Percentiles rank a stretch among this genome's conserved stretches.
phyloP scores from a whole-genome alignment of 1,139 yeast species.

The Debaryomyces sp. region DNA sequence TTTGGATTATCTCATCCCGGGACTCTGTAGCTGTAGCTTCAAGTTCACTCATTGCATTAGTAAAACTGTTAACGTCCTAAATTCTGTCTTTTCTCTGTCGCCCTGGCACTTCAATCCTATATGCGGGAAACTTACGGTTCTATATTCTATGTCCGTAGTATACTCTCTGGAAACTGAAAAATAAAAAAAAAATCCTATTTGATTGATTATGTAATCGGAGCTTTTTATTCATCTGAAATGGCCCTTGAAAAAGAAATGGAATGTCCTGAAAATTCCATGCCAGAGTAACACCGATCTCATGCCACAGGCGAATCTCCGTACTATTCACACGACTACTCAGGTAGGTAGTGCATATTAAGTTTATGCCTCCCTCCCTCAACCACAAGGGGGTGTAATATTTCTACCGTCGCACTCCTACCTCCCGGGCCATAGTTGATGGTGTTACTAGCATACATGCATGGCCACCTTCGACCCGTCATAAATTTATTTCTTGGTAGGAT shows the following conservation, averaged over 20 bases:
- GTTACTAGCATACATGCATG: neutral
- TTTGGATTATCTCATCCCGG: slow-evolving; percentile 46
- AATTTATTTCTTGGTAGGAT: neutral
- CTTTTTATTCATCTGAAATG: neutral
- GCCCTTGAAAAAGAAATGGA: neutral
- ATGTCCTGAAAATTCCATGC: neutral
- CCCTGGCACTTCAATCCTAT: neutral
- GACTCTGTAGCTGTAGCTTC: neutral
- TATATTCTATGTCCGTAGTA: neutral
- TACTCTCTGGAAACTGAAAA: neutral
- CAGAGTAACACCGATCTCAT: neutral
- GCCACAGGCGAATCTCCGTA: neutral
- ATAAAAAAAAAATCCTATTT: neutral
- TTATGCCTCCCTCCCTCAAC: neutral
- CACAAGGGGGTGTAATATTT: neutral
- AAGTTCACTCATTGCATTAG: neutral
- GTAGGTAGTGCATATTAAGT: neutral
- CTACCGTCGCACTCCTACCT: neutral
- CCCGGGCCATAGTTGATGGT: neutral
- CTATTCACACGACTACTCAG: neutral
- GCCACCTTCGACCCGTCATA: neutral
- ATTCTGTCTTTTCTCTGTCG: neutral
- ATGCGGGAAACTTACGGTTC: neutral
- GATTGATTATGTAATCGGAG: neutral
- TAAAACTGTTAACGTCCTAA: neutral